Evolutionary conservation across 257 asterid species (phyloP).

Genomic region (Lantana camara): DNA sequence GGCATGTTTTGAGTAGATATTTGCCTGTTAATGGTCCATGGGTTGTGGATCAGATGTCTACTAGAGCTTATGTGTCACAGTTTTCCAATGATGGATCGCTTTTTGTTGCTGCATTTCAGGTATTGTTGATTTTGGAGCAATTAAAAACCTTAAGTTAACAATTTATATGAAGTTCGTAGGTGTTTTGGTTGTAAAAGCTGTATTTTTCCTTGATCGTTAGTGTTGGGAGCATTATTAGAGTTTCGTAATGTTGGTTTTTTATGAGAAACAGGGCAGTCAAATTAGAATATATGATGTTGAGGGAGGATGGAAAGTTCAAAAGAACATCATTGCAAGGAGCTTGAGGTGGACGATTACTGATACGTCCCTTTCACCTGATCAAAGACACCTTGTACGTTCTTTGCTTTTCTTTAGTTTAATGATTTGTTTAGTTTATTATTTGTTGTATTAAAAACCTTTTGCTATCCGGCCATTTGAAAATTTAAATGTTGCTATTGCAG

Average conservation of each 20-base stretch:
- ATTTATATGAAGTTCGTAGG: too few relatives aligned
- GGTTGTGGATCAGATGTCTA: slow-evolving; percentile 78
- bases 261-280: slow-evolving; percentile 75
- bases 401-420: slow-evolving; percentile 6
- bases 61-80: slow-evolving; percentile 84
- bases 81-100: slow-evolving; percentile 86
- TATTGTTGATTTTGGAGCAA: slow-evolving; percentile 23
- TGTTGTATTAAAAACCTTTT: background rate
- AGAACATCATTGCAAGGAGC: slow-evolving; percentile 74
- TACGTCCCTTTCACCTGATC: slow-evolving; percentile 77
- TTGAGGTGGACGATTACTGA: slow-evolving; percentile 94
- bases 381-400: slow-evolving; percentile 68
- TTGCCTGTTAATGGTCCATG: slow-evolving; percentile 72
- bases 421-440: background rate
- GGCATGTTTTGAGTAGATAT: slow-evolving; percentile 72
- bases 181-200: background rate
- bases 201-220: slow-evolving; percentile 6
- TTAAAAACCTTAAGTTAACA: background rate
- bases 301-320: slow-evolving; percentile 82
- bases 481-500: slow-evolving; percentile 43
- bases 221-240: background rate
- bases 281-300: slow-evolving; percentile 84
- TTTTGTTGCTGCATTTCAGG: slow-evolving; percentile 95
- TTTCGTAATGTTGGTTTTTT: background rate
- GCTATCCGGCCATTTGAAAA: background rate